Conservation (phyloP, 2,329 filamentous ascomycete genomes). For the Myrmaecium sp. region DNA sequence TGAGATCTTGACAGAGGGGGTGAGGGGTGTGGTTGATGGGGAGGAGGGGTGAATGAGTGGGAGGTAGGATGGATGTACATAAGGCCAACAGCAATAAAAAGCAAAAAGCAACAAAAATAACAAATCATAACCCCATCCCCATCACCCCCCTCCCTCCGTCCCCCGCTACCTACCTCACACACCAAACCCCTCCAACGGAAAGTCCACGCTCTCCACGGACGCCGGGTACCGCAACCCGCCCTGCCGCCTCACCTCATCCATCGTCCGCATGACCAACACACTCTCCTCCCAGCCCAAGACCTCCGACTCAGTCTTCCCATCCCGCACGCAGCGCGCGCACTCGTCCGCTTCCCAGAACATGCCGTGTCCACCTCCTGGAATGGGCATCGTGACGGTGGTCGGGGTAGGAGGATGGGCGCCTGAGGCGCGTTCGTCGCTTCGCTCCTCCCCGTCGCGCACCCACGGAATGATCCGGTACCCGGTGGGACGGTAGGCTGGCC, state of each 20-base stretch:
- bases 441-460: slow-evolving; percentile 26
- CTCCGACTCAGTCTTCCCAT: slow-evolving; percentile 48
- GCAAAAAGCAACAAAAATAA: background rate
- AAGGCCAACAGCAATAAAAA: background rate
- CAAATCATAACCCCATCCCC: background rate
- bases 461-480: slow-evolving; percentile 45
- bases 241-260: slow-evolving; percentile 52
- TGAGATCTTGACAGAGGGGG: slow-evolving; percentile 54
- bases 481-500: slow-evolving; percentile 52
- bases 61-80: background rate
- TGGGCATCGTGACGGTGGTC: slow-evolving; percentile 19
- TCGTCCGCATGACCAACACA: slow-evolving; percentile 67
- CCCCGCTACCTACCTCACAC: background rate
- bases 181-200: too few relatives aligned
- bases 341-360: slow-evolving; percentile 87
- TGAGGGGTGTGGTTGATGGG: slow-evolving; percentile 8
- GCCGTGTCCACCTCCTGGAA: slow-evolving; percentile 50
- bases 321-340: slow-evolving; percentile 60
- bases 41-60: background rate
- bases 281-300: slow-evolving; percentile 59
- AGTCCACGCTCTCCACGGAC: slow-evolving; percentile 45
- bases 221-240: slow-evolving; percentile 45
- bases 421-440: slow-evolving; percentile 30
- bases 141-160: background rate
- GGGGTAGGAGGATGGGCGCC: too few relatives aligned